phyloP scores from a whole-genome alignment of 352 stramenopile species.

The Pythium scleroteichum region DNA sequence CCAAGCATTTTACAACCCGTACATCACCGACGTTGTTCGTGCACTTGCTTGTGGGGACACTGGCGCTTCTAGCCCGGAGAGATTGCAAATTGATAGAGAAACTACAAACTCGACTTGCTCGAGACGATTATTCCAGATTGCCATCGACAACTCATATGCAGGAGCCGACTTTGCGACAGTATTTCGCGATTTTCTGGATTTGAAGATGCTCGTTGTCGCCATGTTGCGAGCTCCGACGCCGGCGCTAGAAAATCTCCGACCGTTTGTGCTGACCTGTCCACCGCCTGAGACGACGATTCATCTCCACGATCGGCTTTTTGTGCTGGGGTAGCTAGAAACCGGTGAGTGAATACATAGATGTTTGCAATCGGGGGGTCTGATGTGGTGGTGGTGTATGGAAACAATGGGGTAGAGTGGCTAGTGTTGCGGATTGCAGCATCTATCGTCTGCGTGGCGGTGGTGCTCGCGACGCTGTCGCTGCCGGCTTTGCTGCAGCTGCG shows the following conservation, averaged over 20 bases:
- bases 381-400: too few species aligned
- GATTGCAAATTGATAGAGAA: neutral
- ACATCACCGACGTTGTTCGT: constrained; percentile 65
- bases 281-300: constrained; percentile 44
- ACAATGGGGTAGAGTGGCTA: neutral
- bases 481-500: constrained; percentile 34
- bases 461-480: constrained; percentile 35
- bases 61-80: neutral
- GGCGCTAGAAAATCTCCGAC: constrained; percentile 53
- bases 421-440: neutral
- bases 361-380: neutral
- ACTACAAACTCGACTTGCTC: neutral
- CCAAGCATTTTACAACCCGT: constrained; percentile 82
- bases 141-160: constrained; percentile 42
- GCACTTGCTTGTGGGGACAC: constrained; percentile 43
- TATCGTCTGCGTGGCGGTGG: constrained; percentile 27
- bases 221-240: constrained; percentile 43
- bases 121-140: constrained; percentile 39
- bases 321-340: constrained; percentile 35
- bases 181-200: constrained; percentile 46
- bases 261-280: constrained; percentile 71
- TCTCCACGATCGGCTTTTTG: constrained; percentile 52
- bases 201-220: constrained; percentile 50
- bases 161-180: constrained; percentile 42
- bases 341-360: constrained; percentile 1